Evolutionary conservation across 176 grass and related monocot genomes (phyloP), one percentile per base, ranked within the genome.

Genomic region (Aegilops tauschii): DNA sequence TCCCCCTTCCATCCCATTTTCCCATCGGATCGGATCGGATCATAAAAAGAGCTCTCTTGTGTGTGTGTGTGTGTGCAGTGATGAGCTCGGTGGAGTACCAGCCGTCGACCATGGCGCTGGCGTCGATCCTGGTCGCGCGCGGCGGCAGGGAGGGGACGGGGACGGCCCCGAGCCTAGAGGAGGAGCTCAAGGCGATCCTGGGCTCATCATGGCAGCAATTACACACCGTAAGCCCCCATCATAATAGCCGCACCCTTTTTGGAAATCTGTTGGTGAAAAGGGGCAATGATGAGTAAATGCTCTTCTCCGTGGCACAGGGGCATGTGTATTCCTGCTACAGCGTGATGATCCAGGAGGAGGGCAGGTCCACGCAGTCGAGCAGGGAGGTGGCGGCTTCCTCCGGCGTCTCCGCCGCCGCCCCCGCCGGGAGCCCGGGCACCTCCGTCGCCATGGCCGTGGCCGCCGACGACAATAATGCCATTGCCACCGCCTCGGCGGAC

Each of bases 281-380:
- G 76, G 84, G 85, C 80, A 81, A 82, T 61, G 76, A 82, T 80
- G 87, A 78, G 65, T 92, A 92, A 97, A 92, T 92, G 76, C 81
- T 88, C 12, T 87, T 87, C 61, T 86, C 84, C 44, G 27, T 52
- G 27, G 73, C 61, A 45, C 59, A 99, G 97, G 92, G 73, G 17
- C 86, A 91, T 87, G 97, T 99, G 80, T 99, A 82, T 86, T 96
- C 97, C 72, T 99, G 97, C 94, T 99, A 94, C 86, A 94, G 63
- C 47, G 74, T 86, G 77, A 94, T 99, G 92, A 87, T 93, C 62
- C 94, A 85, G 47, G 92, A 86, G 75, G 87, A 92, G 47, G 74
- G 58, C 87, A 83, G 70, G 80, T 80, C 79, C 50, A 72, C 82
- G 59, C 79, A 72, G 73, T 91, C 90, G 85, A 81, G 74, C 74